Evolutionary conservation across 2,329 filamentous ascomycete genomes (phyloP), one percentile per base, ranked within the genome.

Genomic region (Ophiostoma tasmaniense): DNA sequence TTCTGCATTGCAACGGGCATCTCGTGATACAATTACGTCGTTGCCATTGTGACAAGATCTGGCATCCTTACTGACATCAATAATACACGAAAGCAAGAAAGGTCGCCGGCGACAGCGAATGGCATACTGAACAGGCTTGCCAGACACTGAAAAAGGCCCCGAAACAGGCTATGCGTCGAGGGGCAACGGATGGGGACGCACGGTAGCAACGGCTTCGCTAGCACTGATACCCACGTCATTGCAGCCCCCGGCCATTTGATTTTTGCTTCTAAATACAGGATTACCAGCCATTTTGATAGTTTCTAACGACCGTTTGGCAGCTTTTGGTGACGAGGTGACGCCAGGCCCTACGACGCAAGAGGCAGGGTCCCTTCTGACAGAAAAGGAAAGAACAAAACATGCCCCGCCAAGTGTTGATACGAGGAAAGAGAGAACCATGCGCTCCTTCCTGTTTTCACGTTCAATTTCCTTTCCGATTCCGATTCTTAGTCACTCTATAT

Each of bases 351-450:
- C 42, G 42, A 45, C 42, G 42, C 42, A 45, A 45, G 17, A n/a
- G 42, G 42, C 20, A 45, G 42, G 42, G 42, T 45, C 50, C n/a
- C n/a, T 14, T 11, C 22, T 13, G 50, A 55, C 50, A 55, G 50
- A 25, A 55, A 55, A 55, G 50, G 50, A 55, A 55, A 55, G 50
- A 55, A 55, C n/a, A 55, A 55, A 55, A 55, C 50, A 55, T 25
- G 50, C n/a, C 50, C 50, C 50, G n/a, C 50, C 50, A 55, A 55
- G 50, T 25, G 50, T 25, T 39, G 37, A 39, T 39, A 39, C 45
- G 17, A 50, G 45, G 17, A 50, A n/a, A n/a, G 45, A 20, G 45
- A 50, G 45, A 22, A 5, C 17, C 45, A n/a, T 50, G 45, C 20
- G 45, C 45, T 50, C 45, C n/a, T 50, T 20, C 45, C 45, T 50